Evolutionary conservation across 148 eudicot genomes (phyloP).

Genomic region (Vaccinium macrocarpon): DNA sequence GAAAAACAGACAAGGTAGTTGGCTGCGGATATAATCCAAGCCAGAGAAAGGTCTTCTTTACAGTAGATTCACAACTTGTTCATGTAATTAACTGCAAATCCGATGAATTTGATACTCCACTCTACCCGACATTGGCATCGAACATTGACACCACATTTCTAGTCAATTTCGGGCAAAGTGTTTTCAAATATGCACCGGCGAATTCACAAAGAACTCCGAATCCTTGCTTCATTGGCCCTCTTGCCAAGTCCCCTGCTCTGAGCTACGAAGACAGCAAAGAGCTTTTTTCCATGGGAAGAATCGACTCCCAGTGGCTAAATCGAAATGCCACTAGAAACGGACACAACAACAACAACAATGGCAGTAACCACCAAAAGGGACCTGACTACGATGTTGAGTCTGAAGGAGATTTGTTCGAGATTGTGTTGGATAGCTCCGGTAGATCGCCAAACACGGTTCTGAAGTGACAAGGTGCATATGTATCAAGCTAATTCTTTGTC

Average conservation of each 20-base stretch:
- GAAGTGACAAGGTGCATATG: not conserved
- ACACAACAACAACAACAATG: slow-evolving; percentile 14
- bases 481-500: too few species aligned
- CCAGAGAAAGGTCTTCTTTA: slow-evolving; percentile 70
- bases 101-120: slow-evolving; percentile 63
- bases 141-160: slow-evolving; percentile 42
- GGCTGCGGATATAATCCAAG: slow-evolving; percentile 86
- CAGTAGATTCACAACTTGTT: slow-evolving; percentile 62
- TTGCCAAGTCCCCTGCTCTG: slow-evolving; percentile 33
- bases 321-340: slow-evolving; percentile 30
- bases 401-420: slow-evolving; percentile 84
- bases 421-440: slow-evolving; percentile 49
- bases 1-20: slow-evolving; percentile 45
- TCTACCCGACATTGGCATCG: slow-evolving; percentile 73
- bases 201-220: slow-evolving; percentile 64
- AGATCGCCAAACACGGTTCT: slow-evolving; percentile 38
- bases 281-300: slow-evolving; percentile 85
- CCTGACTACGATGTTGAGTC: slow-evolving; percentile 48
- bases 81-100: slow-evolving; percentile 67
- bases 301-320: slow-evolving; percentile 63
- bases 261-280: slow-evolving; percentile 79
- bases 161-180: slow-evolving; percentile 78
- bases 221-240: slow-evolving; percentile 69
- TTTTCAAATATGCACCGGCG: slow-evolving; percentile 54
- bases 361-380: slow-evolving; percentile 11